Percentiles rank a stretch among this genome's conserved stretches.
Conservation (phyloP, 805 yeast genomes). For the Nakazawaea holstii region DNA sequence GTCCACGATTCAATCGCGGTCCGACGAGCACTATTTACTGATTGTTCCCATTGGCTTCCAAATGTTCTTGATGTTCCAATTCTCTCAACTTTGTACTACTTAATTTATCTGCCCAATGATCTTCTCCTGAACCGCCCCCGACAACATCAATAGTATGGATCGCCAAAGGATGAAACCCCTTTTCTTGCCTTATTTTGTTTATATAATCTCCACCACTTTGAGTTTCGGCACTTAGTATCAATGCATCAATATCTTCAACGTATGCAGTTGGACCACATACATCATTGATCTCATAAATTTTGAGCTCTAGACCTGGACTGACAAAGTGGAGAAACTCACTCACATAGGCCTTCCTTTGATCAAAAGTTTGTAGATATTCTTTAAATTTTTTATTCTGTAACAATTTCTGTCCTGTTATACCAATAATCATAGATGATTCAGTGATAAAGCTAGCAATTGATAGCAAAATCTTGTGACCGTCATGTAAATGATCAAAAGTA, state of each 20-base stretch:
- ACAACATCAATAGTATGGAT: slow-evolving; percentile 57
- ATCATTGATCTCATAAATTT: slow-evolving; percentile 66
- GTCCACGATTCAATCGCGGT: too few relatives aligned
- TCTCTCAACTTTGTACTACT: slow-evolving; percentile 80
- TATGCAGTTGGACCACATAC: slow-evolving; percentile 92
- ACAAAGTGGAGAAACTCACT: slow-evolving; percentile 41
- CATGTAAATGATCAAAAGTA: slow-evolving; percentile 94
- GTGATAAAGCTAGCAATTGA: slow-evolving; percentile 68
- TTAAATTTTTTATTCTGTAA: slow-evolving; percentile 70
- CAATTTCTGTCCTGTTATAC: slow-evolving; percentile 74
- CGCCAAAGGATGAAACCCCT: slow-evolving; percentile 46
- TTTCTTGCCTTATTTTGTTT: slow-evolving; percentile 56
- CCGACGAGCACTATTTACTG: too few relatives aligned
- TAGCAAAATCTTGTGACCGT: slow-evolving; percentile 85
- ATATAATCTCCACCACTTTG: slow-evolving; percentile 66
- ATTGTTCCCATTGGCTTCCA: not conserved
- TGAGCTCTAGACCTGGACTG: slow-evolving; percentile 40
- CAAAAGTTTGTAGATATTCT: slow-evolving; percentile 57
- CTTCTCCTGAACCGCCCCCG: slow-evolving; percentile 47
- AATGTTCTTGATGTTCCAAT: slow-evolving; percentile 20
- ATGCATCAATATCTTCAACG: slow-evolving; percentile 65
- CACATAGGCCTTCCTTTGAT: slow-evolving; percentile 42
- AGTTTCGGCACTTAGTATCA: slow-evolving; percentile 81
- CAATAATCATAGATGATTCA: slow-evolving; percentile 55
- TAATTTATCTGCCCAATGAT: slow-evolving; percentile 61